Conservation (phyloP, 2,329 filamentous ascomycete species). For the Diplodia seriata region DNA sequence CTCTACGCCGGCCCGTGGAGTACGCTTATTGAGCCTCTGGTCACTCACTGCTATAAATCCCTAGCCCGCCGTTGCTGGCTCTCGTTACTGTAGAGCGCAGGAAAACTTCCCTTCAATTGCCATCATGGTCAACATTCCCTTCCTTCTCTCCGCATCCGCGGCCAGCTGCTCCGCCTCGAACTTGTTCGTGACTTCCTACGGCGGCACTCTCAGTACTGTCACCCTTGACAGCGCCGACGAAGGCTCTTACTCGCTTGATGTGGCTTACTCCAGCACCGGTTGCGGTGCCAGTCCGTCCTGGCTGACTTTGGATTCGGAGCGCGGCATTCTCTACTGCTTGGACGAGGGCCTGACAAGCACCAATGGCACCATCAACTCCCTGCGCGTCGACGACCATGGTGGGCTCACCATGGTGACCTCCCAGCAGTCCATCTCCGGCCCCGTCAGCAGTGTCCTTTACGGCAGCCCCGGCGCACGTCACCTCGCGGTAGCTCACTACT, state of each 20-base stretch:
- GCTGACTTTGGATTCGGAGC: conserved; percentile 62
- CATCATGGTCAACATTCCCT: conserved; percentile 27
- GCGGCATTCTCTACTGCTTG: conserved; percentile 63
- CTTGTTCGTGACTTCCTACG: conserved; percentile 55
- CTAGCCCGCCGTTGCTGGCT: not conserved
- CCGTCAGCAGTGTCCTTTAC: conserved; percentile 52
- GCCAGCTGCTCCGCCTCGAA: conserved; percentile 36
- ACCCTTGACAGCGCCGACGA: conserved; percentile 43
- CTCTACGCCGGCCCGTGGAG: conserved; percentile 8
- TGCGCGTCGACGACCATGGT: conserved; percentile 47
- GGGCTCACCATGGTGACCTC: conserved; percentile 47
- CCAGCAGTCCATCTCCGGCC: conserved; percentile 46
- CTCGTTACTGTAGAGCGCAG: not conserved
- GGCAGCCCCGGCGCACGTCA: conserved; percentile 46
- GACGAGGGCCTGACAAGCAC: conserved; percentile 61
- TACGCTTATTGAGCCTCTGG: not conserved
- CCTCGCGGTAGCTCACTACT: conserved; percentile 54
- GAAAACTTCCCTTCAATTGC: not conserved
- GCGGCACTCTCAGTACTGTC: conserved; percentile 53
- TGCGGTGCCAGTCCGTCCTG: conserved; percentile 63
- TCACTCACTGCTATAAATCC: conserved; percentile 19
- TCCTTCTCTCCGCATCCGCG: conserved; percentile 18
- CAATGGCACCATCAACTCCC: conserved; percentile 56
- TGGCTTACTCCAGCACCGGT: conserved; percentile 36
- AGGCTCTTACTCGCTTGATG: conserved; percentile 53